These are phyloP conservation scores for Schwanniomyces occidentalis DNA, from an alignment of 805 yeast genomes.

Conservation along the genomic window DNA sequence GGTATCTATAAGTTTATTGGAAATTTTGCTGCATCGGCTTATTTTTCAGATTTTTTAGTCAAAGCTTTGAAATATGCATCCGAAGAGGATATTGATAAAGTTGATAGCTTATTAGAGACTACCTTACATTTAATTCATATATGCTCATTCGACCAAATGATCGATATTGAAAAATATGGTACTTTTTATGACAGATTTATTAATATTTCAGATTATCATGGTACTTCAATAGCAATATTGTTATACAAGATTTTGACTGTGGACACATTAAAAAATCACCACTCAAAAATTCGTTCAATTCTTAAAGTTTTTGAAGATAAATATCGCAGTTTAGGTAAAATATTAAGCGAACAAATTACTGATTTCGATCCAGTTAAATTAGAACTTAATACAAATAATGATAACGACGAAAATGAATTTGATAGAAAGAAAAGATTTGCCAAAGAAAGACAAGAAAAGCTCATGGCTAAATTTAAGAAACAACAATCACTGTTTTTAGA, in stretches of 20 bases:
- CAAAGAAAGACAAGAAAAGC: conserved; percentile 63
- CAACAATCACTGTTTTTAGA: conserved; percentile 78
- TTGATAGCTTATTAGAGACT: conserved; percentile 59
- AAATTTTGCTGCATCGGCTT: conserved; percentile 50
- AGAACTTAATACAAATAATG: conserved; percentile 13
- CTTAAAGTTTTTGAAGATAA: conserved; percentile 34
- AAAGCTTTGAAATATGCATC: conserved; percentile 45
- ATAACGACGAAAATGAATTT: conserved; percentile 34
- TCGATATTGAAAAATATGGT: conserved; percentile 31
- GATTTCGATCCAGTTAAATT: conserved; percentile 26
- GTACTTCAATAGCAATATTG: conserved; percentile 37
- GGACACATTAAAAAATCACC: conserved; percentile 44
- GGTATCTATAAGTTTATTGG: conserved; percentile 47
- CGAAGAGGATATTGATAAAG: conserved; percentile 35
- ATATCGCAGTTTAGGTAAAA: conserved; percentile 20
- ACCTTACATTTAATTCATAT: conserved; percentile 70
- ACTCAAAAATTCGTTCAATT: conserved; percentile 59
- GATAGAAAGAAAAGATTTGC: conserved; percentile 70
- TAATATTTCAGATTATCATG: conserved; percentile 31
- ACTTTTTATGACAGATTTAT: conserved; percentile 28
- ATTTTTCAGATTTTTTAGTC: conserved; percentile 55
- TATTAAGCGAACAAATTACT: conserved; percentile 18
- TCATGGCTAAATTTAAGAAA: conserved; percentile 75
- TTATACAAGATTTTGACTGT: conserved; percentile 39
- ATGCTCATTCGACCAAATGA: conserved; percentile 34